phyloP scores from a whole-genome alignment of 169 alveolate genomes.

The Eimeria nieschulzi region DNA sequence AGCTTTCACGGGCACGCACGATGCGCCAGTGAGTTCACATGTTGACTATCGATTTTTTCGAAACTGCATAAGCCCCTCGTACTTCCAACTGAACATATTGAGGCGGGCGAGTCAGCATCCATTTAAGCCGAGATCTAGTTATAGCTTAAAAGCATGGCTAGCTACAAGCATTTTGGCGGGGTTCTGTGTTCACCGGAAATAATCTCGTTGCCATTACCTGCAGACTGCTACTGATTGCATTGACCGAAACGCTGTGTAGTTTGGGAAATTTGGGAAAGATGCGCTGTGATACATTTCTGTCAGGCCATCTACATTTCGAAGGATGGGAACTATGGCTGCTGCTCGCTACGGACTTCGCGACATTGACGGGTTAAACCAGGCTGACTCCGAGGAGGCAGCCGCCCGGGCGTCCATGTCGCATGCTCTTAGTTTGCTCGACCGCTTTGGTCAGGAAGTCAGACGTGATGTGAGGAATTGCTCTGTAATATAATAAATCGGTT shows the following conservation, averaged over 20 bases:
- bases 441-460: slow-evolving; percentile 59
- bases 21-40: slow-evolving; percentile 52
- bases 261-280: too few relatives aligned
- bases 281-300: too few relatives aligned
- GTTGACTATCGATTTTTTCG: not conserved
- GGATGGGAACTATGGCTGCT: slow-evolving; percentile 72
- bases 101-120: too few relatives aligned
- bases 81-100: too few relatives aligned
- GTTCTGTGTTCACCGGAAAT: too few relatives aligned
- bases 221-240: too few relatives aligned
- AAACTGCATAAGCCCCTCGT: not conserved
- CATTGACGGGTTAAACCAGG: slow-evolving; percentile 62
- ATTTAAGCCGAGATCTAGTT: too few relatives aligned
- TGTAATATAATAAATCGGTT: too few relatives aligned
- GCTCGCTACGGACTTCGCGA: slow-evolving; percentile 56
- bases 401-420: slow-evolving; percentile 58
- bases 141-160: too few relatives aligned
- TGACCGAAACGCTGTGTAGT: too few relatives aligned
- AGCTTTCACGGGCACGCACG: slow-evolving; percentile 37
- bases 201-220: too few relatives aligned
- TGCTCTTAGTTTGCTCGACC: slow-evolving; percentile 55
- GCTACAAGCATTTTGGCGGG: too few relatives aligned
- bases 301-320: slow-evolving; percentile 61
- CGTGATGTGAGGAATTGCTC: slow-evolving; percentile 27
- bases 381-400: slow-evolving; percentile 49